phyloP scores from a whole-genome alignment of 441 rosid genomes.

The Croton setiger region DNA sequence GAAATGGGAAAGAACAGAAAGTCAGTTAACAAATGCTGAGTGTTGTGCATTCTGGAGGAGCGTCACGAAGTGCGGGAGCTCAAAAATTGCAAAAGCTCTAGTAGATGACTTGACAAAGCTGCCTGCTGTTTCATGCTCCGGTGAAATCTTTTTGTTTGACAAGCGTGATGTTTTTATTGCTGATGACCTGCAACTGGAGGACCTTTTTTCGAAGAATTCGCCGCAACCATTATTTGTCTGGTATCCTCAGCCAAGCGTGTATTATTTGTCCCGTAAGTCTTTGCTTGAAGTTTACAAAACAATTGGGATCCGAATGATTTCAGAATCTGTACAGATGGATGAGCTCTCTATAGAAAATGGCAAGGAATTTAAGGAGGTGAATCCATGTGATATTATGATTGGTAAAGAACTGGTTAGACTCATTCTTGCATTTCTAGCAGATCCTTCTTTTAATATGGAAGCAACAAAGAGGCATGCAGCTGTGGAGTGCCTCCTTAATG shows the following conservation, averaged over 20 bases:
- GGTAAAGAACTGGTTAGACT: constrained; percentile 43
- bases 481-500: constrained; percentile 38
- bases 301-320: constrained; percentile 60
- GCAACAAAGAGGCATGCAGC: constrained; percentile 43
- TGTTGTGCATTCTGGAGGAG: constrained; percentile 68
- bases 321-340: constrained; percentile 42
- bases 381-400: constrained; percentile 19
- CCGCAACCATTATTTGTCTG: constrained; percentile 54
- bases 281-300: constrained; percentile 48
- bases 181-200: constrained; percentile 64
- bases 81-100: constrained; percentile 23
- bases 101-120: constrained; percentile 40
- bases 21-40: constrained; percentile 34
- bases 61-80: constrained; percentile 23
- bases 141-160: constrained; percentile 33
- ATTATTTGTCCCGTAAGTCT: constrained; percentile 33
- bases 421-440: constrained; percentile 54
- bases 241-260: constrained; percentile 54
- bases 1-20: constrained; percentile 46
- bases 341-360: constrained; percentile 28
- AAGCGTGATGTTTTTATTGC: constrained; percentile 56
- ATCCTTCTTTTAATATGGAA: constrained; percentile 44
- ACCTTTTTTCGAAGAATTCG: constrained; percentile 35
- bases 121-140: constrained; percentile 41
- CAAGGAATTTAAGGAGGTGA: constrained; percentile 24